Evolutionary conservation across 192 early-diverging fungal species (phyloP).

Genomic region (Coemansia sp.): DNA sequence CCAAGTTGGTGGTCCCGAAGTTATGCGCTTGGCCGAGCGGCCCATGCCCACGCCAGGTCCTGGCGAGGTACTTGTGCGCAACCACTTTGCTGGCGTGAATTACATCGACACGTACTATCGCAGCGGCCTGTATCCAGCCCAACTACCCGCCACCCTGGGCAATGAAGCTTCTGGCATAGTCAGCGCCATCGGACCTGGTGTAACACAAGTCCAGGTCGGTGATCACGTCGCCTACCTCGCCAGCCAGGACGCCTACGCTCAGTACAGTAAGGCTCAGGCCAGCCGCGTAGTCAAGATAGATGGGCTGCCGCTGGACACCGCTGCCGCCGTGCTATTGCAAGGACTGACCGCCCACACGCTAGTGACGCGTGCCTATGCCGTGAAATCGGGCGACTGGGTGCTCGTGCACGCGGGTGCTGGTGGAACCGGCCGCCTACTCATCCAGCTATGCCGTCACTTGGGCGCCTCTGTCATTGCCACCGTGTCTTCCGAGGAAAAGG

Average conservation of each 20-base stretch:
- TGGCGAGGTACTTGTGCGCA: conserved; percentile 72
- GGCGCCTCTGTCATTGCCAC: conserved; percentile 93
- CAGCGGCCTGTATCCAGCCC: conserved; percentile 70
- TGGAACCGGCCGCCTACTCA: conserved; percentile 80
- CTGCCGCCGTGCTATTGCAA: conserved; percentile 74
- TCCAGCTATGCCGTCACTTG: conserved; percentile 71
- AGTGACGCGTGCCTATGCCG: conserved; percentile 68
- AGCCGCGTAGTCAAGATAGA: conserved; percentile 51
- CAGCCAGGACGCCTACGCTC: conserved; percentile 66
- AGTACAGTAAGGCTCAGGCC: conserved; percentile 64
- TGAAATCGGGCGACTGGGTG: conserved; percentile 75
- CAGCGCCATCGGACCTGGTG: conserved; percentile 70
- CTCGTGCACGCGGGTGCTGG: conserved; percentile 91
- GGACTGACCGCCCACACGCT: conserved; percentile 82
- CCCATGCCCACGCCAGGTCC: conserved; percentile 55
- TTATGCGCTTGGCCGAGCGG: conserved; percentile 56
- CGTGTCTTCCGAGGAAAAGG: conserved; percentile 73
- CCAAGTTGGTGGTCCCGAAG: conserved; percentile 61
- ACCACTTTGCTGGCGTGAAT: conserved; percentile 81
- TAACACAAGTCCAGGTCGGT: conserved; percentile 67
- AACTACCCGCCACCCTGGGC: conserved; percentile 71
- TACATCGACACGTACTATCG: conserved; percentile 93
- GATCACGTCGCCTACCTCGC: conserved; percentile 81
- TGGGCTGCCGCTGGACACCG: conserved; percentile 59
- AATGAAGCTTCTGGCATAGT: conserved; percentile 84